A percentile compares a stretch with the other conserved stretches of the same genome.
These are phyloP conservation scores for Crataegus laevigata DNA, from an alignment of 306 rosid genomes.

Conservation along the genomic window DNA sequence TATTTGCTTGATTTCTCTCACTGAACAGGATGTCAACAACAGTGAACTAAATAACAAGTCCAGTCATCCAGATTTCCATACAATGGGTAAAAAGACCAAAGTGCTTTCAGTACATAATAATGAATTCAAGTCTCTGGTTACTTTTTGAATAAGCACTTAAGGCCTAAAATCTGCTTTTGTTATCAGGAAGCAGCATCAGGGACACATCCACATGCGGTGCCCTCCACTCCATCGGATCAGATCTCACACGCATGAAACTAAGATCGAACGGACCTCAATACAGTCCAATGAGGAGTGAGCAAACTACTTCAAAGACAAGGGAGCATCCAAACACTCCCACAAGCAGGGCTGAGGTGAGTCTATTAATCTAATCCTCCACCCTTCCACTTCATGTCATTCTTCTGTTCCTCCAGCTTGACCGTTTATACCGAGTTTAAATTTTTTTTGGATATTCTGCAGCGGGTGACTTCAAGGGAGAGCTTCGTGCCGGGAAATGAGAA, in stretches of 20 bases:
- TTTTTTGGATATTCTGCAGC: slow-evolving; percentile 36
- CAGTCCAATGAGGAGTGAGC: slow-evolving; percentile 45
- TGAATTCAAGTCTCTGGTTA: neutral
- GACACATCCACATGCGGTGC: slow-evolving; percentile 77
- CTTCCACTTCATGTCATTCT: neutral
- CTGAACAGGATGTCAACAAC: slow-evolving; percentile 55
- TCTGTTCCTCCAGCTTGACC: neutral
- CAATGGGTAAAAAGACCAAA: slow-evolving; percentile 29
- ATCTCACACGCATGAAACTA: slow-evolving; percentile 84
- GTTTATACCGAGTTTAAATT: neutral
- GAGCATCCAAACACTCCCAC: slow-evolving; percentile 65
- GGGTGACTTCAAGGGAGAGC: slow-evolving; percentile 80
- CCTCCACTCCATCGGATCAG: slow-evolving; percentile 87
- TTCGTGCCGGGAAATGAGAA: slow-evolving; percentile 50
- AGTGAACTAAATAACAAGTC: slow-evolving; percentile 40
- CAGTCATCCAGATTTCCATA: slow-evolving; percentile 13
- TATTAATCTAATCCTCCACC: neutral
- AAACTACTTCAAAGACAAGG: slow-evolving; percentile 33
- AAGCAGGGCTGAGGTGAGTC: slow-evolving; percentile 59
- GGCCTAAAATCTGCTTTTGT: slow-evolving; percentile 5
- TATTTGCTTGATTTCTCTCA: neutral
- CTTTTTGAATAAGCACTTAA: neutral
- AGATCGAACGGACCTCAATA: slow-evolving; percentile 36
- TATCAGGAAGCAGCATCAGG: slow-evolving; percentile 42
- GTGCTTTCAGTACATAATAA: neutral